Evolutionary conservation across 805 yeast genomes (phyloP), one percentile per base, ranked within the genome.

Genomic region (Komagataella ulmi): DNA sequence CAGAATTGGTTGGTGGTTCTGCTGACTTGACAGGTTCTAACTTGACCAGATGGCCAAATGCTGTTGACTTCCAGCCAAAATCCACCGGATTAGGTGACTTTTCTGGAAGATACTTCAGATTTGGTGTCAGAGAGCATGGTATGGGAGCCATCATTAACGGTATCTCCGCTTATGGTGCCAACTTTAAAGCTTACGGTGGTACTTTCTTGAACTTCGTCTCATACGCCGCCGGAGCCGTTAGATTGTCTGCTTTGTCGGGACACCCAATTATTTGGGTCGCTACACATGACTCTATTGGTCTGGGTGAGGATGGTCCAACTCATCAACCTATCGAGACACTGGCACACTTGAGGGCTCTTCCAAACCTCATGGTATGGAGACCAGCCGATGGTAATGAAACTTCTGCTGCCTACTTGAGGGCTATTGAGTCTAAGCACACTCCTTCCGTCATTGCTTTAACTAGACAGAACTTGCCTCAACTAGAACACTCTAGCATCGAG

Each of bases 81-180:
- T 64, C 80, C 52, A 72, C 88, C 54, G 81, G 81, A 49, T 73
- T 88, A 59, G 98, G 98, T 71, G 81, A 81, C 65, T 90, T 84
- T 77, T 57, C 81, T 53, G 99, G 99, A 67, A 84, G 96, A 68
- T 91, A 91, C 76, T 77, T 91, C 71, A 85, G 97, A 75, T 91
- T 84, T 70, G 99, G 99, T 83, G 96, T 91, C 58, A 85, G 99
- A 74, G 99, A 91, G 78, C 98, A 93, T 73, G 97, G 88, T 70
- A 89, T 91, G 97, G 97, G 96, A 74, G 97, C 97, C 58, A 85
- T 90, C 69, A 79, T 90, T 81, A 91, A 93, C 74, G 99, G 99
- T 84, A 85, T 91, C 61, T 77, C 93, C 54, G 97, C 97, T 52
- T 91, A 73, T 65, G 85, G 85, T 73, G 86, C 85, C 57, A 88